These are phyloP conservation scores for Knoxdaviesia proteae DNA, from an alignment of 2,329 filamentous ascomycete genomes.

Conservation along the genomic window DNA sequence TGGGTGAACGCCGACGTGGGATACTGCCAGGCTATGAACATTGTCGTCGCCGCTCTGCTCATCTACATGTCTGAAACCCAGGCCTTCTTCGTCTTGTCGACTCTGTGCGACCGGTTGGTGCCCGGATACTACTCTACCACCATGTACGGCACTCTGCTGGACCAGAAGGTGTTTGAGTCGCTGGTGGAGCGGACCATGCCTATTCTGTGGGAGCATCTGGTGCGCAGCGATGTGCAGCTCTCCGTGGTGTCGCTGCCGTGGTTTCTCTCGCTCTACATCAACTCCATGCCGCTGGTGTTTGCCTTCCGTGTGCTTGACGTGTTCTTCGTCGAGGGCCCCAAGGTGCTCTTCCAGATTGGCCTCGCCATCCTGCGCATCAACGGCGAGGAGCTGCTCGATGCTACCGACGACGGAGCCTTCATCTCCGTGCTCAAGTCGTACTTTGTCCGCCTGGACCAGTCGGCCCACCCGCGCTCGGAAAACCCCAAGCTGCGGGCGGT, in stretches of 20 bases:
- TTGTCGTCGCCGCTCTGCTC: slow-evolving; percentile 88
- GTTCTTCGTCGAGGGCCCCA: slow-evolving; percentile 94
- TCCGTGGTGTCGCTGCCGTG: slow-evolving; percentile 94
- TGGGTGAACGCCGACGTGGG: slow-evolving; percentile 92
- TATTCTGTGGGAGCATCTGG: slow-evolving; percentile 92
- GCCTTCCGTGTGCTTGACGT: slow-evolving; percentile 92
- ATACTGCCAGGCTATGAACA: slow-evolving; percentile 99
- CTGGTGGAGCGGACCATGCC: slow-evolving; percentile 99
- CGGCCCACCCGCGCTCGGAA: slow-evolving; percentile 84
- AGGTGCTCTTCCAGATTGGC: slow-evolving; percentile 91
- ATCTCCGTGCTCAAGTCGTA: slow-evolving; percentile 92
- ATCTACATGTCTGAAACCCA: slow-evolving; percentile 97
- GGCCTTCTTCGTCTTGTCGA: slow-evolving; percentile 82
- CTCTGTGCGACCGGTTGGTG: slow-evolving; percentile 77
- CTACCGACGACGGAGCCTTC: slow-evolving; percentile 84
- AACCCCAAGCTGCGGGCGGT: slow-evolving; percentile 88
- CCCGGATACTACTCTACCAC: slow-evolving; percentile 97
- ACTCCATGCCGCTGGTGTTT: slow-evolving; percentile 97
- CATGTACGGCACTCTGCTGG: slow-evolving; percentile 94
- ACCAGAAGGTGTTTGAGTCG: slow-evolving; percentile 93
- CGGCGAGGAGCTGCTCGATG: slow-evolving; percentile 83
- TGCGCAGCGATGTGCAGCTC: slow-evolving; percentile 87
- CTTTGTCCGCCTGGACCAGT: slow-evolving; percentile 83
- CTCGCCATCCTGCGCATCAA: slow-evolving; percentile 95
- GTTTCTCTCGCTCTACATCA: slow-evolving; percentile 97